Evolutionary conservation across 495 filamentous ascomycete genomes (phyloP).

Genomic region (Hamigera avellanea): DNA sequence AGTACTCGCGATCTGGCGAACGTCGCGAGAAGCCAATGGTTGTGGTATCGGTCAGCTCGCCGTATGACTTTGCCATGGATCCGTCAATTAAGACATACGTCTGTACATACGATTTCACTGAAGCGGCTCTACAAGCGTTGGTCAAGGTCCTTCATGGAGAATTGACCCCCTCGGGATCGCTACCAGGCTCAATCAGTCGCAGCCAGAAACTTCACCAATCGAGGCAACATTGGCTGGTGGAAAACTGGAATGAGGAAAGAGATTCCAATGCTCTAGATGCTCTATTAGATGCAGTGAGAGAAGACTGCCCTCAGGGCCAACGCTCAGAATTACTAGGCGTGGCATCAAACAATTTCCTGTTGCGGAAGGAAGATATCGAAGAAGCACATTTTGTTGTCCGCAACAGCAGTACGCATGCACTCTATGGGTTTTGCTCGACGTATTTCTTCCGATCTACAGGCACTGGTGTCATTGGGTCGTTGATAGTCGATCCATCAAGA

Average conservation of each 20-base stretch:
- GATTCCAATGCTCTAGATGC: constrained; percentile 59
- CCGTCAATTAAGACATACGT: constrained; percentile 75
- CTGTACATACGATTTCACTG: constrained; percentile 90
- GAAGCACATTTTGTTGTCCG: constrained; percentile 84
- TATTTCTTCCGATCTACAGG: constrained; percentile 60
- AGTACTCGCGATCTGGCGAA: constrained; percentile 41
- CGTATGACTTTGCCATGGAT: constrained; percentile 93
- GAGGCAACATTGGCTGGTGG: constrained; percentile 81
- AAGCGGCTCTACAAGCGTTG: constrained; percentile 72
- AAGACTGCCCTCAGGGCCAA: constrained; percentile 42
- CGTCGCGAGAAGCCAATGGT: constrained; percentile 55
- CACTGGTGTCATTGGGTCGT: constrained; percentile 65
- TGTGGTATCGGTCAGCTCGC: constrained; percentile 82
- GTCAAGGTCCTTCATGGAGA: constrained; percentile 76
- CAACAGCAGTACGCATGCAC: constrained; percentile 74
- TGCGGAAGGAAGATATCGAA: constrained; percentile 53
- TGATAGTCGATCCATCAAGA: constrained; percentile 74
- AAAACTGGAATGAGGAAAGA: constrained; percentile 66
- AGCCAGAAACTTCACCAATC: constrained; percentile 73
- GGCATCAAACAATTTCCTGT: constrained; percentile 63
- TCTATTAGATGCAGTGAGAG: constrained; percentile 51
- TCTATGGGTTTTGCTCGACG: constrained; percentile 84
- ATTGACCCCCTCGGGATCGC: constrained; percentile 52
- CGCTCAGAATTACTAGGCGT: constrained; percentile 51
- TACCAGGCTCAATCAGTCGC: constrained; percentile 74